A percentile compares a stretch with the other conserved stretches of the same genome.
phyloP scores from a whole-genome alignment of 176 grass and related monocot species.

The Cocos nucifera region DNA sequence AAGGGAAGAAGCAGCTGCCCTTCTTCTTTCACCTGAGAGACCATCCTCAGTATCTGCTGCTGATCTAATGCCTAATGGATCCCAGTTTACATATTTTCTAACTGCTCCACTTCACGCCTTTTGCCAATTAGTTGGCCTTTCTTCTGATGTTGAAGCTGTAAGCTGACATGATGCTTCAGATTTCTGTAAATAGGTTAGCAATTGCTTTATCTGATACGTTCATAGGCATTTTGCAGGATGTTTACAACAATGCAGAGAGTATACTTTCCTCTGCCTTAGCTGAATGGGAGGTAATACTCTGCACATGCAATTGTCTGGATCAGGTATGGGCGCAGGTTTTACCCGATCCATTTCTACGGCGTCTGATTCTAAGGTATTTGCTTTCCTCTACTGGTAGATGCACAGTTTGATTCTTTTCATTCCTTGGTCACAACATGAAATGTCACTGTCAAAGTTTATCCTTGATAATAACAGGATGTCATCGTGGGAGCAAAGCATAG shows the following conservation, averaged over 20 bases:
- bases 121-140: slow-evolving; percentile 77
- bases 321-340: slow-evolving; percentile 82
- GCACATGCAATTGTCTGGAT: slow-evolving; percentile 56
- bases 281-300: slow-evolving; percentile 72
- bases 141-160: slow-evolving; percentile 60
- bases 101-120: slow-evolving; percentile 95
- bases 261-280: slow-evolving; percentile 75
- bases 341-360: slow-evolving; percentile 77
- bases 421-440: too few species aligned
- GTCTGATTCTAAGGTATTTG: slow-evolving; percentile 73
- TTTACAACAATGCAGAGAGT: slow-evolving; percentile 48
- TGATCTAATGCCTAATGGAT: slow-evolving; percentile 47
- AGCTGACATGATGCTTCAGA: slow-evolving; percentile 14
- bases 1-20: slow-evolving; percentile 65
- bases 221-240: slow-evolving; percentile 43
- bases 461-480: too few species aligned
- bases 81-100: slow-evolving; percentile 92
- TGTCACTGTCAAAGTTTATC: background rate
- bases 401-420: too few species aligned
- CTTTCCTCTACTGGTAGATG: background rate
- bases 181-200: background rate
- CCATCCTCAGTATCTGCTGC: slow-evolving; percentile 33
- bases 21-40: slow-evolving; percentile 80
- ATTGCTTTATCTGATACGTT: slow-evolving; percentile 1
- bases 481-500: too few species aligned